phyloP scores from a whole-genome alignment of 805 yeast genomes.

The Cephaloascus fragrans region DNA sequence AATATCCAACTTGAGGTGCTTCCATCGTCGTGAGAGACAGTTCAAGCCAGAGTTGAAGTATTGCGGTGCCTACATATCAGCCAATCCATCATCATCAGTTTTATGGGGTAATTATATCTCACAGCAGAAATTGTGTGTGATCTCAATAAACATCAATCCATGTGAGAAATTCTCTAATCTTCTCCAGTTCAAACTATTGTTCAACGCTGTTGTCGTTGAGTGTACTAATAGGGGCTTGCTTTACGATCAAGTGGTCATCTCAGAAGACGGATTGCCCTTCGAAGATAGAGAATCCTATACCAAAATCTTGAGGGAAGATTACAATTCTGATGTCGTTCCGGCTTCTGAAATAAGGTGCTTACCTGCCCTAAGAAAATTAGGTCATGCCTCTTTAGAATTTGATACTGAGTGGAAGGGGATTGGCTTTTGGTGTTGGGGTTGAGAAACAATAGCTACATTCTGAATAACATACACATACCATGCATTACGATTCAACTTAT shows the following conservation, averaged over 20 bases:
- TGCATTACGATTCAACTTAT: no score
- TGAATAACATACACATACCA: no score
- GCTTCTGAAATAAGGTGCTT: background rate
- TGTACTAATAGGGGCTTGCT: background rate
- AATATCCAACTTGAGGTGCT: no score
- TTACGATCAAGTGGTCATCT: background rate
- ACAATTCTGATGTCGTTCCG: background rate
- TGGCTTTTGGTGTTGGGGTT: background rate
- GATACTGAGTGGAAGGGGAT: background rate
- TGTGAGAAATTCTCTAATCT: background rate
- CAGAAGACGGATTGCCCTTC: background rate
- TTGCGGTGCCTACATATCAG: background rate
- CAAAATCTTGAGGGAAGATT: background rate
- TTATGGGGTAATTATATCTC: background rate
- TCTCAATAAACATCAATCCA: background rate
- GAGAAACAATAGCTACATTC: background rate
- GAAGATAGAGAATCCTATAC: background rate
- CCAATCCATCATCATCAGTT: background rate
- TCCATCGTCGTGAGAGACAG: background rate
- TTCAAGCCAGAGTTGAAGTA: background rate
- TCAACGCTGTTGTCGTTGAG: background rate
- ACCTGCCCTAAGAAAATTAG: background rate
- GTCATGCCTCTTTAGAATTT: background rate
- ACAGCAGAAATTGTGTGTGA: background rate
- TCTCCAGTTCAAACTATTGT: background rate